Conservation (phyloP, 2,329 filamentous ascomycete genomes). For the Epichloe baconii region DNA sequence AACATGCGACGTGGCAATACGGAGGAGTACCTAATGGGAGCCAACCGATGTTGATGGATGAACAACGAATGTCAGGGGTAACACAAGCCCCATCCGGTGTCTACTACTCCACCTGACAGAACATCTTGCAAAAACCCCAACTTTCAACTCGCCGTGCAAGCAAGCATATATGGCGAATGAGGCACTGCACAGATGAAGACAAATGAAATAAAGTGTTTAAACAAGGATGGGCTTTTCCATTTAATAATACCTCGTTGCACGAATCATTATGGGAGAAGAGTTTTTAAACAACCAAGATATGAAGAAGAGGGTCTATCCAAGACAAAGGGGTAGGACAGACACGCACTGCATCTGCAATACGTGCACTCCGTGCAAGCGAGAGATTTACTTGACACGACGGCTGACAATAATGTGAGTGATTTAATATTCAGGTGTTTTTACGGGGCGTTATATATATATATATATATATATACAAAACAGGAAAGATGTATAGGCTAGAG, state of each 20-base stretch:
- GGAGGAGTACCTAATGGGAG: constrained; percentile 12
- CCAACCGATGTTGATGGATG: constrained; percentile 8
- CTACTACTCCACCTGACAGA: constrained; percentile 9
- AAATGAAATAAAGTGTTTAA: background rate
- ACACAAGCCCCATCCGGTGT: constrained; percentile 8
- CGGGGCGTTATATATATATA: background rate
- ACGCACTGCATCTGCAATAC: background rate
- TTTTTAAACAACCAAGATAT: background rate
- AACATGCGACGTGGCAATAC: constrained; percentile 22
- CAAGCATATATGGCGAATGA: background rate
- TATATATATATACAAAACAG: background rate
- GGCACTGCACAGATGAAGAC: background rate
- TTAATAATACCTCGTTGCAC: background rate
- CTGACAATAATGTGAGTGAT: background rate
- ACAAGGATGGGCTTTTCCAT: background rate
- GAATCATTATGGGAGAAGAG: background rate
- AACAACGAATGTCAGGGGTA: constrained; percentile 6
- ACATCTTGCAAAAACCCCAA: background rate
- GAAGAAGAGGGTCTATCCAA: background rate
- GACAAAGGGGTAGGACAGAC: background rate
- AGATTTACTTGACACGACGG: background rate
- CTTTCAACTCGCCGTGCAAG: background rate
- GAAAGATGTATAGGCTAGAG: too few species aligned
- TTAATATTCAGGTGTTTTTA: background rate
- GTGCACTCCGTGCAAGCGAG: background rate